Base-by-base conservation (phyloP, 208 protist genomes). In the Trichomonas gallinae region DNA sequence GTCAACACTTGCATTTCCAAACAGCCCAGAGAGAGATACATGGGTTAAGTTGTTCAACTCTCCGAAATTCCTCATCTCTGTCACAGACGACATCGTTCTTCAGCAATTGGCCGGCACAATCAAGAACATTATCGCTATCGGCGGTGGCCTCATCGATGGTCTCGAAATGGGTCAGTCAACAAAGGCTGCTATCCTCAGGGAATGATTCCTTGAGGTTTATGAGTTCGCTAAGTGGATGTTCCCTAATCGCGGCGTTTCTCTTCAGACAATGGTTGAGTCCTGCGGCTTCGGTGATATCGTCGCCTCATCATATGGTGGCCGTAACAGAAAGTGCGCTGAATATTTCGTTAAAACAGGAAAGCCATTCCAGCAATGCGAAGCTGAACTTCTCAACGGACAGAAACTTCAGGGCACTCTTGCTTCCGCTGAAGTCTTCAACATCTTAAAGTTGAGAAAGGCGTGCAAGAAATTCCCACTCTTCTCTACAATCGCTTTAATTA, bases 401-500 rank as follows among this genome's bases (percentile, higher is more conserved):
- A 98, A 98, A 96, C 96, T 98, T 45, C 97, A 98, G 93, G 98
- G 98, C 49, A 97, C 96, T 36, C 63, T 97, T n/a, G 98, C 98
- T 23, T 96, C 97, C 34, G 96, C 97, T 81, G 98, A 98, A 91
- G 97, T 98, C 21, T 93, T 49, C n/a, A 48, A 93, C 8, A 38
- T 93, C 13, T 36, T 93, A 8, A 38, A 51, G 13, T 13, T 21
- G n/a, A 93, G 87, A 93, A 34, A 51, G 17, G 87, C 40, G 11
- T 34, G 15, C 9, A 51, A 51, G 26, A 17, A 93, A 38, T 93
- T 93, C 44, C 87, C 87, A 51, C 87, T 93, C 26, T 21, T 51
- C n/a, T 34, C 87, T 38, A 93, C 40, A 93, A 93, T 51, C 26
- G 8, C 44, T 48, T 26, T 48, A 38, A 51, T 93, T 58, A 23